These are phyloP conservation scores for Curvularia eragrostidis DNA, from an alignment of 2,329 filamentous ascomycete species.

Conservation along the genomic window DNA sequence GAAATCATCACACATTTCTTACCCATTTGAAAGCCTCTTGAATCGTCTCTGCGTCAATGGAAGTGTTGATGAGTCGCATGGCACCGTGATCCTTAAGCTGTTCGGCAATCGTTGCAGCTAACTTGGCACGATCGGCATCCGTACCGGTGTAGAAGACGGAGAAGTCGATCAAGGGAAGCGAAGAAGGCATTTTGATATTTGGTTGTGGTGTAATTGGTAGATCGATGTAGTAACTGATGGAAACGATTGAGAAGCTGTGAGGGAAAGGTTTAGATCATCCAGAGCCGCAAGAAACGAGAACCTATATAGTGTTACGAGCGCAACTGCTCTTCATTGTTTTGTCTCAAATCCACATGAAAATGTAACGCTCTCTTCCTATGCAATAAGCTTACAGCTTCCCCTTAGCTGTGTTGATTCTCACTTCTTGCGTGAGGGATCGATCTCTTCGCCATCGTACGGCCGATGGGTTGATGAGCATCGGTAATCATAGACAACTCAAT, in stretches of 20 bases:
- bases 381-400: neutral
- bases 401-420: neutral
- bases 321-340: neutral
- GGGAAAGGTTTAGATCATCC: neutral
- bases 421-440: neutral
- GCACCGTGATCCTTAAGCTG: neutral
- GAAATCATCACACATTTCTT: neutral
- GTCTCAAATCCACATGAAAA: neutral
- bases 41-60: neutral
- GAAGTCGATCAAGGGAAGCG: neutral
- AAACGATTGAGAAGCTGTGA: neutral
- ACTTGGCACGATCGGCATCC: neutral
- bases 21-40: conserved; percentile 1
- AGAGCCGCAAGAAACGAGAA: neutral
- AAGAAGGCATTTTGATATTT: neutral
- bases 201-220: neutral
- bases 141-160: neutral
- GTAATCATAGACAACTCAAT: neutral
- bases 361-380: neutral
- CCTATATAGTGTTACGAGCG: neutral
- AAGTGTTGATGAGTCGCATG: conserved; percentile 2
- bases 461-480: neutral
- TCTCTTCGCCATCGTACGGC: neutral
- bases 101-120: neutral
- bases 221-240: neutral